Percentiles rank a stretch among this genome's conserved stretches.
Evolutionary conservation across 108 stramenopile genomes (phyloP).

Genomic region (Nitzschia sp.): DNA sequence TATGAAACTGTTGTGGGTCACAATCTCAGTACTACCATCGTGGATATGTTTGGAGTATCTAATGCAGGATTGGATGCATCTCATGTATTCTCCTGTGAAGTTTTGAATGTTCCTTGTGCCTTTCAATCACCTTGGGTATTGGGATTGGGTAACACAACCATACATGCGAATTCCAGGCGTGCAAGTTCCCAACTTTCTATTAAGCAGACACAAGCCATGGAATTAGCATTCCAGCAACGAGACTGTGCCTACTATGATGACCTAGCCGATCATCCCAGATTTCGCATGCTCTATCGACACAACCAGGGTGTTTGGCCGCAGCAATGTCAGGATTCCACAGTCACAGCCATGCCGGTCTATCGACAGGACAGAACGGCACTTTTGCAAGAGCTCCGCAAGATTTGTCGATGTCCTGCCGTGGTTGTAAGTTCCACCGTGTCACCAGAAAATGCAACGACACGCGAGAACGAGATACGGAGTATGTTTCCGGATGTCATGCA

Average conservation of each 20-base stretch:
- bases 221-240: background rate
- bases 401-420: too few species aligned
- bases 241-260: background rate
- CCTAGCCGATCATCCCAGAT: background rate
- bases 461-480: too few species aligned
- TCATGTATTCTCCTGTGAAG: background rate
- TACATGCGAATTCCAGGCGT: background rate
- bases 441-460: too few species aligned
- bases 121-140: background rate
- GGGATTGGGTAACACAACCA: background rate
- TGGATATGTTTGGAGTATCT: conserved; percentile 1
- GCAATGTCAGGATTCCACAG: too few species aligned
- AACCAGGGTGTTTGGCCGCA: too few species aligned
- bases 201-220: background rate
- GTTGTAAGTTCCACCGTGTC: too few species aligned
- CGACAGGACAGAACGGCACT: too few species aligned
- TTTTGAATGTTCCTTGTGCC: background rate
- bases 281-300: background rate
- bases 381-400: too few species aligned
- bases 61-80: background rate
- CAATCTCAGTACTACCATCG: background rate
- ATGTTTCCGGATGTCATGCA: too few species aligned
- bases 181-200: background rate
- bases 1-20: background rate
- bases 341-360: too few species aligned